Base-by-base conservation (phyloP, 768 basidiomycete species). In the Kwoniella dendrophila region DNA sequence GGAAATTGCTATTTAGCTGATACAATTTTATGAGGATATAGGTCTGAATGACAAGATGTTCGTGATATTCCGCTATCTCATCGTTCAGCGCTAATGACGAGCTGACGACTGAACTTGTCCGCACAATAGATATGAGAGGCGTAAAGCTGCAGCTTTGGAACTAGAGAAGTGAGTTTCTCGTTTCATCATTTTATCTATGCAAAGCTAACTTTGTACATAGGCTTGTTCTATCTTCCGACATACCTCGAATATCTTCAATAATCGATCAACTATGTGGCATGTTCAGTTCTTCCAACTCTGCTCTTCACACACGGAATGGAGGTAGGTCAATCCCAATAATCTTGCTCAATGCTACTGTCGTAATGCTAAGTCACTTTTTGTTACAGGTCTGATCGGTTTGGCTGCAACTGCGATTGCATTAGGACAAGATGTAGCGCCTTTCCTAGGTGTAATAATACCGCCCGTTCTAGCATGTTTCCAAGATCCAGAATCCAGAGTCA, bases 391-490 rank as follows among this genome's bases (percentile, higher is more conserved):
- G 43, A 97, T 97, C 69, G 95, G 95, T 24, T 86, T 98, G 1
- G 95, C 95, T 8, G 95, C 91, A 29, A 92, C 92, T 24, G 92
- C 93, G n/a, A 98, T 99, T 74, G 95, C 96, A 0, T 82, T 98
- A 2, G 92, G 92, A 1, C 89, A 93, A 11, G 90, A 96, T 67
- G 86, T 98, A 45, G 88, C 94, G 7, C 90, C 91, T 6, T 93
- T 94, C 81, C 90, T 98, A 86, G 90, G 90, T 61, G 89, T 88
- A 70, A 96, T 99, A 74, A 85, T 96, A 34, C 87, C 88, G 43
- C 88, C 91, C 2, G 84, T 99, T 32, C 84, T 98, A 27, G 85
- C 85, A 55, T 96, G 95, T 80, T 96, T 99, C 79, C 86, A 88
- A 63, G 96, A 99, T 78, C 84, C 88, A 1, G 95, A 98, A 82